Evolutionary conservation across 179 eudicot genomes (phyloP).

Genomic region (Gypsophila paniculata): DNA sequence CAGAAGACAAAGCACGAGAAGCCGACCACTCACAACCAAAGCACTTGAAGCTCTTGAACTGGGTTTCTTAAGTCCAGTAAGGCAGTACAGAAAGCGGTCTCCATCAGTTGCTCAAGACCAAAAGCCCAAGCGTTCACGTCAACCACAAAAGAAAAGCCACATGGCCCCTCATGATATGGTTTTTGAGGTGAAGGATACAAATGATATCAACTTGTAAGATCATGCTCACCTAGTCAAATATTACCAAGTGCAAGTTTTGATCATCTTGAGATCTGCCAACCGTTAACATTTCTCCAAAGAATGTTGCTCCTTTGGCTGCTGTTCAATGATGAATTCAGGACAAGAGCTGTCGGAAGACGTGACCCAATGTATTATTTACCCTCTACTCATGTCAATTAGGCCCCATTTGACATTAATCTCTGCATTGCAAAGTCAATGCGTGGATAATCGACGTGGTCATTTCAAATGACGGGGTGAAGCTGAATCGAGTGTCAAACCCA

Average conservation of each 20-base stretch:
- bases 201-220: constrained; percentile 21
- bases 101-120: constrained; percentile 24
- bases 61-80: constrained; percentile 35
- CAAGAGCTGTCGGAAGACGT: background rate
- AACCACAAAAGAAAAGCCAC: constrained; percentile 27
- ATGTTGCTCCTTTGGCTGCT: constrained; percentile 5
- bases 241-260: constrained; percentile 16
- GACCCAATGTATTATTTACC: no score
- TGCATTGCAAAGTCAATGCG: background rate
- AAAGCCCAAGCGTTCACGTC: constrained; percentile 32
- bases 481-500: background rate
- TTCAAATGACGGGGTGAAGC: background rate
- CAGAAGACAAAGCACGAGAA: constrained; percentile 56
- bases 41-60: constrained; percentile 59
- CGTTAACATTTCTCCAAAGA: background rate
- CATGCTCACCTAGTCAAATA: constrained; percentile 5
- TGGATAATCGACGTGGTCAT: background rate
- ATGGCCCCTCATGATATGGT: constrained; percentile 4
- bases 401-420: background rate
- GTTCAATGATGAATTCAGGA: background rate
- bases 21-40: constrained; percentile 49
- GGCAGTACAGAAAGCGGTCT: constrained; percentile 29
- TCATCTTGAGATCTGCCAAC: background rate
- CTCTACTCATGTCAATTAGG: background rate
- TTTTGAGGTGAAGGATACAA: constrained; percentile 7